Evolutionary conservation across 768 basidiomycete genomes (phyloP).

Genomic region (Astraeus odoratus): DNA sequence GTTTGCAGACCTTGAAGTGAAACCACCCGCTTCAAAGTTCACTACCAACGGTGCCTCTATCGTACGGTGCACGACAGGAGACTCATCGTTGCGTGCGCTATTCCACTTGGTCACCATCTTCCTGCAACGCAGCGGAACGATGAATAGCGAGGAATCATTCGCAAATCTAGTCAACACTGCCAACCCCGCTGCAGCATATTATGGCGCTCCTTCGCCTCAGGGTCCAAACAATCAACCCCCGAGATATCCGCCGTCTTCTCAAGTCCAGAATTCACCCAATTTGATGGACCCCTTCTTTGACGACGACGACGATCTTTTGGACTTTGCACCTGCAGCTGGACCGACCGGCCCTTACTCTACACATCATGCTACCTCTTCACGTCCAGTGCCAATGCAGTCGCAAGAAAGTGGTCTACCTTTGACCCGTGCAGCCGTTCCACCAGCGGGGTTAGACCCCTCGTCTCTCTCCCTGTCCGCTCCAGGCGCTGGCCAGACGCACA

Average conservation of each 20-base stretch:
- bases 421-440: constrained; percentile 49
- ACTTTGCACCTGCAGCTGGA: constrained; percentile 25
- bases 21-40: too few species aligned
- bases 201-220: background rate
- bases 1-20: too few species aligned
- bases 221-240: constrained; percentile 5
- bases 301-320: constrained; percentile 57
- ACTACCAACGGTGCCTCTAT: too few species aligned
- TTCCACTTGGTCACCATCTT: background rate
- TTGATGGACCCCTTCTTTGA: constrained; percentile 79
- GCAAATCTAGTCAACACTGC: constrained; percentile 20
- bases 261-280: constrained; percentile 26
- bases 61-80: too few species aligned
- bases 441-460: constrained; percentile 50
- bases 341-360: constrained; percentile 54
- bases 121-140: background rate
- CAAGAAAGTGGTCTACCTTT: constrained; percentile 51
- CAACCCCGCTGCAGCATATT: constrained; percentile 17
- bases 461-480: constrained; percentile 31
- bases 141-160: constrained; percentile 24
- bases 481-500: constrained; percentile 47
- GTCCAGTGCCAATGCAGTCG: constrained; percentile 31
- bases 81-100: background rate
- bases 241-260: constrained; percentile 53
- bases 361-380: background rate